Evolutionary conservation across 768 basidiomycete species (phyloP).

Genomic region (Psilocybe subaeruginosa): DNA sequence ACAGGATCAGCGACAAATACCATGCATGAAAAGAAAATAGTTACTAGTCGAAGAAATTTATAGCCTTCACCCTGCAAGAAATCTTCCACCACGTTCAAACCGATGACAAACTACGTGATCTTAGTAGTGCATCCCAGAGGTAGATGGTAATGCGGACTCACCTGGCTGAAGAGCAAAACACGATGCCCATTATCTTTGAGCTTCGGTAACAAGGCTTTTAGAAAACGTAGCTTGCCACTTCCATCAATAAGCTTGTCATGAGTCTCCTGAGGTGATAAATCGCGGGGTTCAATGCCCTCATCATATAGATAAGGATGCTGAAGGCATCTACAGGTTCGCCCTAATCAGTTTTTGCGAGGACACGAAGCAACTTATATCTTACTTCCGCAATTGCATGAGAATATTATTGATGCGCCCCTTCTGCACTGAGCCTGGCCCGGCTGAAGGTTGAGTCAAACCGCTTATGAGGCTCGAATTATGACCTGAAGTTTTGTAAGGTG

Average conservation of each 20-base stretch:
- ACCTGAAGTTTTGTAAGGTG: conserved; percentile 41
- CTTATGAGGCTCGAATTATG: conserved; percentile 72
- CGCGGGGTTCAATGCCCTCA: conserved; percentile 76
- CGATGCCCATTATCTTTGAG: conserved; percentile 86
- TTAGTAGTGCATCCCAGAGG: background rate
- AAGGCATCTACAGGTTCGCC: conserved; percentile 57
- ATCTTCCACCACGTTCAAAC: conserved; percentile 86
- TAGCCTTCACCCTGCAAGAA: conserved; percentile 81
- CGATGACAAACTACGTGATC: conserved; percentile 75
- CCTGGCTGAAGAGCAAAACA: conserved; percentile 91
- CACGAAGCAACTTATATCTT: conserved; percentile 22
- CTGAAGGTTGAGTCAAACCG: conserved; percentile 52
- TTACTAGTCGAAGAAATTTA: conserved; percentile 78
- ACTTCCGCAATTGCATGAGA: conserved; percentile 90
- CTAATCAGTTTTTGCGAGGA: background rate
- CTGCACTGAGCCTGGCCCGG: conserved; percentile 31
- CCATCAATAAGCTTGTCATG: conserved; percentile 84
- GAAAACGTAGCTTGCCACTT: conserved; percentile 82
- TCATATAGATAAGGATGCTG: conserved; percentile 92
- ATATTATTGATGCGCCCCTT: conserved; percentile 78
- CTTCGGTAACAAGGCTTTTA: conserved; percentile 80
- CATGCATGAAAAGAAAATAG: conserved; percentile 12
- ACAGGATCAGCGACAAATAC: background rate
- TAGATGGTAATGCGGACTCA: conserved; percentile 31
- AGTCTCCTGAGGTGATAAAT: conserved; percentile 55